Conservation (phyloP, 163 green algal genomes). For the Scenedesmus sp. region DNA sequence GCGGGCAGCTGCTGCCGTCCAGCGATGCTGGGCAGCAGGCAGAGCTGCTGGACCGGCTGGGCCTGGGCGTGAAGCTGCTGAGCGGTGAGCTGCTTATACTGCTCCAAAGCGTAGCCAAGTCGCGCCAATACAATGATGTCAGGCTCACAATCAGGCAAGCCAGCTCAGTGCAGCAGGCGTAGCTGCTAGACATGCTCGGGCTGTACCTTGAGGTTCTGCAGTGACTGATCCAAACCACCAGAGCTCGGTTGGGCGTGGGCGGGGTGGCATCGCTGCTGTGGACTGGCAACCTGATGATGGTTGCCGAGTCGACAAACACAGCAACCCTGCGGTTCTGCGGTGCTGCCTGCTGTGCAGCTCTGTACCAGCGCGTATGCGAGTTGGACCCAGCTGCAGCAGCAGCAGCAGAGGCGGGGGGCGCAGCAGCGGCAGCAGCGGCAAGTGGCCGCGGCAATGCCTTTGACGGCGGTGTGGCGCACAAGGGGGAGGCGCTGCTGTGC, state of each 20-base stretch:
- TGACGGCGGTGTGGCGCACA: slow-evolving; percentile 15
- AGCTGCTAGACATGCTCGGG: not conserved
- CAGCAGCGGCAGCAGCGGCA: not conserved
- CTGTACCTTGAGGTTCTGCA: not conserved
- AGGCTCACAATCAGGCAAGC: no score
- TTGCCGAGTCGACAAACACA: no score
- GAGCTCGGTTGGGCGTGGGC: no score
- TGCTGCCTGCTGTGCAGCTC: slow-evolving; percentile 25
- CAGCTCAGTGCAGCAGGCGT: not conserved
- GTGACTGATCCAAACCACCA: no score
- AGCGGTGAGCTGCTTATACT: slow-evolving; percentile 13
- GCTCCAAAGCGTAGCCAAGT: no score
- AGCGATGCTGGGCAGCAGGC: not conserved
- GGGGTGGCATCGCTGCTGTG: no score
- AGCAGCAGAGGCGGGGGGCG: not conserved
- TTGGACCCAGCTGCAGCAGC: slow-evolving; percentile 19
- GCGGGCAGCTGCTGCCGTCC: not conserved
- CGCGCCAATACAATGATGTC: no score
- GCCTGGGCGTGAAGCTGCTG: slow-evolving; percentile 25
- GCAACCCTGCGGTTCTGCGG: not conserved
- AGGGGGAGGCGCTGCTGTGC: slow-evolving; percentile 60
- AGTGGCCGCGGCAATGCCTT: not conserved
- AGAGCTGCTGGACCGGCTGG: slow-evolving; percentile 37
- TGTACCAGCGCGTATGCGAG: slow-evolving; percentile 41
- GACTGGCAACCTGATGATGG: no score